Percentiles rank a stretch among this genome's conserved stretches.
These are phyloP conservation scores for Lichtheimia hyalospora DNA, from an alignment of 371 early-diverging fungal species.

Conservation along the genomic window DNA sequence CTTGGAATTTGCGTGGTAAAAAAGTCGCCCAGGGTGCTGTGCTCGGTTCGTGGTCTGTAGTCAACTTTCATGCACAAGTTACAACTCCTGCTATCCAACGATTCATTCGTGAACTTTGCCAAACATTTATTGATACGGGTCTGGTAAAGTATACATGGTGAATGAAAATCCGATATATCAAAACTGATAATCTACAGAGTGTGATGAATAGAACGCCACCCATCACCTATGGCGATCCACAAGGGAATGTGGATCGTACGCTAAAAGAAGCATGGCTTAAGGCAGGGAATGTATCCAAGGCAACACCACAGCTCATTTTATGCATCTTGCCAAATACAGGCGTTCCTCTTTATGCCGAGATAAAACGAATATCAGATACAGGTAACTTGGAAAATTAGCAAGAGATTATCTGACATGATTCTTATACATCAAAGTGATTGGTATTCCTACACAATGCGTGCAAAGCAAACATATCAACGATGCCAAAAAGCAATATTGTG, in stretches of 20 bases:
- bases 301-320: conserved; percentile 73
- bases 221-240: conserved; percentile 69
- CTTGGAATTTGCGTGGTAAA: conserved; percentile 92
- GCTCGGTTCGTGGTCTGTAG: conserved; percentile 84
- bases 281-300: conserved; percentile 70
- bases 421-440: conserved; percentile 50
- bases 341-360: conserved; percentile 86
- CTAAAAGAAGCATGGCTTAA: conserved; percentile 72
- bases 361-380: conserved; percentile 94
- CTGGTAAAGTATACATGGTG: conserved; percentile 29
- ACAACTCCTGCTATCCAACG: conserved; percentile 33
- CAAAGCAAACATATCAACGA: conserved; percentile 67
- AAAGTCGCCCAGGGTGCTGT: conserved; percentile 75
- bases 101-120: conserved; percentile 60
- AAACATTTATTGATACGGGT: conserved; percentile 65
- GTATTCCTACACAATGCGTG: conserved; percentile 91
- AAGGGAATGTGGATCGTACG: conserved; percentile 62
- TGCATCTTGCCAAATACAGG: conserved; percentile 89
- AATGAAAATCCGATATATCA: neutral
- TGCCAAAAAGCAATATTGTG: conserved; percentile 65
- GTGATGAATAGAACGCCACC: conserved; percentile 67
- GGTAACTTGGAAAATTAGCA: conserved; percentile 9
- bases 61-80: conserved; percentile 54
- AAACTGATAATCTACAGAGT: conserved; percentile 16
- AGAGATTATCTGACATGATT: neutral